Percentiles rank a stretch among this genome's conserved stretches.
Conservation (phyloP, 805 yeast genomes). For the Kluyveromyces dobzhanskii region DNA sequence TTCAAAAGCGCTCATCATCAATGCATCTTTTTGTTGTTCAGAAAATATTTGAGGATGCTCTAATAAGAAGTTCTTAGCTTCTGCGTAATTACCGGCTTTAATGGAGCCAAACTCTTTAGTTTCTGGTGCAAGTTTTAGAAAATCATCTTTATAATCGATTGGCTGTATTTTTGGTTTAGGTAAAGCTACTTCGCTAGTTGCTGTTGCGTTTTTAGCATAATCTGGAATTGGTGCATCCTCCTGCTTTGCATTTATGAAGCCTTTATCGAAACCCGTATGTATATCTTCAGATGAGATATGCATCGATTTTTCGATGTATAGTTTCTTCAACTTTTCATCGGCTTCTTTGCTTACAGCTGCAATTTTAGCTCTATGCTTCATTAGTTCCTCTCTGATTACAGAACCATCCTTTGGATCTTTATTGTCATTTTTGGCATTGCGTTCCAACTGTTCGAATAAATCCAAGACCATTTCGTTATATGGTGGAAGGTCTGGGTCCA, state of each 20-base stretch:
- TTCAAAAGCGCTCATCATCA: constrained; percentile 89
- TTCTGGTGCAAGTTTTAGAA: constrained; percentile 48
- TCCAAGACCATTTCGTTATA: constrained; percentile 93
- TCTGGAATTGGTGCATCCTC: constrained; percentile 14
- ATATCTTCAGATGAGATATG: constrained; percentile 87
- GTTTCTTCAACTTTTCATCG: constrained; percentile 52
- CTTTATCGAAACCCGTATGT: constrained; percentile 84
- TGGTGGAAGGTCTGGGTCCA: constrained; percentile 44
- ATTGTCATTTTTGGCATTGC: constrained; percentile 45
- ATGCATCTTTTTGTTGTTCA: constrained; percentile 83
- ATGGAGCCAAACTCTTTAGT: constrained; percentile 61
- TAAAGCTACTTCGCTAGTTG: constrained; percentile 3
- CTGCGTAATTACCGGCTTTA: constrained; percentile 37
- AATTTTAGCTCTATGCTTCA: constrained; percentile 62
- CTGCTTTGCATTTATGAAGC: constrained; percentile 59
- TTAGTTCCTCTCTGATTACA: constrained; percentile 30
- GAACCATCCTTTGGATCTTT: constrained; percentile 36
- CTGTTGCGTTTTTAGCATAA: constrained; percentile 1
- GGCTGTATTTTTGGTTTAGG: constrained; percentile 17
- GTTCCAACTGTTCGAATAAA: constrained; percentile 65
- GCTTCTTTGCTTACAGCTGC: constrained; percentile 58
- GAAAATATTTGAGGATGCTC: constrained; percentile 61
- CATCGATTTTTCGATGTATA: constrained; percentile 59
- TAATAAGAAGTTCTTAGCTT: constrained; percentile 43
- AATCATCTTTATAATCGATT: constrained; percentile 34